phyloP scores from a whole-genome alignment of 768 basidiomycete species.

The Boletus pseudopeckii region DNA sequence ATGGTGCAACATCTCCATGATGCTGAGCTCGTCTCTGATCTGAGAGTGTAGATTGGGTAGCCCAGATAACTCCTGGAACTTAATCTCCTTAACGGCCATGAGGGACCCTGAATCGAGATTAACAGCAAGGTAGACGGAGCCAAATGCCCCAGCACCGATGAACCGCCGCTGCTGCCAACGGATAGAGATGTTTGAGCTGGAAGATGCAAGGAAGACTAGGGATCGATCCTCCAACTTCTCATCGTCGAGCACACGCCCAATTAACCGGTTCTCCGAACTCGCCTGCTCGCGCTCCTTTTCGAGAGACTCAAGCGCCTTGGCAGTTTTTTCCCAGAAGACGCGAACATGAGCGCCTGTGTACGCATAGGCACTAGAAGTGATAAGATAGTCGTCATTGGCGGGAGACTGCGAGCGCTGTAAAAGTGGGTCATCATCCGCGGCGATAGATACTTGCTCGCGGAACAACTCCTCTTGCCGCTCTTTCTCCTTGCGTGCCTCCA shows the following conservation, averaged over 20 bases:
- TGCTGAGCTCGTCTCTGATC: conserved; percentile 92
- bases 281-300: conserved; percentile 61
- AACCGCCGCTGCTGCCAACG: conserved; percentile 98
- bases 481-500: conserved; percentile 87
- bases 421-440: conserved; percentile 46
- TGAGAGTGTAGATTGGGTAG: conserved; percentile 85
- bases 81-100: conserved; percentile 99
- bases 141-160: conserved; percentile 98
- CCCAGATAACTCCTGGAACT: conserved; percentile 90
- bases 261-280: conserved; percentile 65
- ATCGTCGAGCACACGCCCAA: conserved; percentile 92
- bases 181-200: conserved; percentile 92
- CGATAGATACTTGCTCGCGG: conserved; percentile 51
- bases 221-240: conserved; percentile 93
- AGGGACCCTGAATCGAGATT: conserved; percentile 93
- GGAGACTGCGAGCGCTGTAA: conserved; percentile 40
- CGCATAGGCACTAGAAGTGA: conserved; percentile 32
- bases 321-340: conserved; percentile 70
- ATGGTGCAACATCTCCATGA: conserved; percentile 98
- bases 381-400: conserved; percentile 35
- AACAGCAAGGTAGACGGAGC: conserved; percentile 98
- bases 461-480: conserved; percentile 71
- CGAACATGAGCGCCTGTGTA: conserved; percentile 65
- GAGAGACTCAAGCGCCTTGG: conserved; percentile 55
- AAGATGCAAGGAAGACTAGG: conserved; percentile 89